These are phyloP conservation scores for Maudiozyma saulgeensis DNA, from an alignment of 805 yeast genomes.

Conservation along the genomic window DNA sequence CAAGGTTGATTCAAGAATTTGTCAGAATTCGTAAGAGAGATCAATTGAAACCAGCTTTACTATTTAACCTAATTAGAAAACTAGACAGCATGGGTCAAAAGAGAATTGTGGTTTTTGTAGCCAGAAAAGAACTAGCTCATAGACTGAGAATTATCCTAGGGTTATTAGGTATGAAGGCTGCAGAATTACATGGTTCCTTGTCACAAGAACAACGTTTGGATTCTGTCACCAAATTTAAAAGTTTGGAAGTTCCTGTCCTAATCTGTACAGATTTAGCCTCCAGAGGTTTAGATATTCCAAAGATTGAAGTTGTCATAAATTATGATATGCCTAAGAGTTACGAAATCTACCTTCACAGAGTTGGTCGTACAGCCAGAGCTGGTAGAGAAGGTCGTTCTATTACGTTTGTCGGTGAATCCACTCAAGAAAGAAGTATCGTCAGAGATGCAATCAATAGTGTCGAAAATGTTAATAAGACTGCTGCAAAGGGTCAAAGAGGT, in stretches of 20 bases:
- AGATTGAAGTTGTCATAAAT: slow-evolving; percentile 88
- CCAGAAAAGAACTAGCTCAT: slow-evolving; percentile 88
- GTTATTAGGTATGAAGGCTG: slow-evolving; percentile 62
- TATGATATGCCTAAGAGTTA: slow-evolving; percentile 91
- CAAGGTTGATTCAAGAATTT: slow-evolving; percentile 86
- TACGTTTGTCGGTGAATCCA: slow-evolving; percentile 85
- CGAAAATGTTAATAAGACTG: slow-evolving; percentile 31
- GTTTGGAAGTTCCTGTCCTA: slow-evolving; percentile 72
- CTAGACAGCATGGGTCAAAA: slow-evolving; percentile 53
- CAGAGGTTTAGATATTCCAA: slow-evolving; percentile 98
- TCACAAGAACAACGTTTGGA: slow-evolving; percentile 88
- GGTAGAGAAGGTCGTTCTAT: slow-evolving; percentile 93
- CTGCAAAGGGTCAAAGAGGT: slow-evolving; percentile 28
- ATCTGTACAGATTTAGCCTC: slow-evolving; percentile 98
- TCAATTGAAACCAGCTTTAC: slow-evolving; percentile 68
- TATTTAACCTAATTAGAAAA: slow-evolving; percentile 60
- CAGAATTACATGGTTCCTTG: slow-evolving; percentile 76
- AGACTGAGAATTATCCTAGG: slow-evolving; percentile 68
- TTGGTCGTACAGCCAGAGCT: slow-evolving; percentile 99
- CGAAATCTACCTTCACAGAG: slow-evolving; percentile 91
- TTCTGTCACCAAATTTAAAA: slow-evolving; percentile 75
- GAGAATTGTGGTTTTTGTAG: slow-evolving; percentile 81
- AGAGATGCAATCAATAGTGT: slow-evolving; percentile 75
- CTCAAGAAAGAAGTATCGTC: slow-evolving; percentile 84
- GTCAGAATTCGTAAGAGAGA: slow-evolving; percentile 91